These are phyloP conservation scores for Penicillium turbatum DNA, from an alignment of 495 filamentous ascomycete species.

Conservation along the genomic window DNA sequence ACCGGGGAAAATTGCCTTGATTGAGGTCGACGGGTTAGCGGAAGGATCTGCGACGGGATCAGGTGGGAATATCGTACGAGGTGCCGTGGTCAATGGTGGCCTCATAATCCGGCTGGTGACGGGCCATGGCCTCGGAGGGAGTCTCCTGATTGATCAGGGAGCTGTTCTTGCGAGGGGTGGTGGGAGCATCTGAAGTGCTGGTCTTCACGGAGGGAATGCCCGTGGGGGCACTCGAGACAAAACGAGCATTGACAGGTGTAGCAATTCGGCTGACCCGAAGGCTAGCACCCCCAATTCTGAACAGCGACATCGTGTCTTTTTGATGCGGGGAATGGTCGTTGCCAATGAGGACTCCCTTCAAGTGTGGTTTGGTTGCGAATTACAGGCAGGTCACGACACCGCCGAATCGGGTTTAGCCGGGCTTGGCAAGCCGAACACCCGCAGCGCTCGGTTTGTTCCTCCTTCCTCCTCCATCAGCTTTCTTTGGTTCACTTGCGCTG, in stretches of 20 bases:
- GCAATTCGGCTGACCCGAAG: conserved; percentile 33
- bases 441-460: conserved; percentile 28
- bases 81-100: conserved; percentile 73
- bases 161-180: conserved; percentile 33
- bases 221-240: conserved; percentile 28
- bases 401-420: conserved; percentile 41
- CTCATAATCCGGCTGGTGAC: conserved; percentile 75
- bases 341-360: conserved; percentile 18
- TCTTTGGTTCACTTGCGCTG: conserved; percentile 34
- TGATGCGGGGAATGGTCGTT: conserved; percentile 20
- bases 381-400: conserved; percentile 36
- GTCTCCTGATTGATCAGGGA: conserved; percentile 52
- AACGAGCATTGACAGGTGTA: conserved; percentile 36
- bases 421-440: conserved; percentile 41
- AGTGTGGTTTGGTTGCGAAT: conserved; percentile 38
- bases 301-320: conserved; percentile 41
- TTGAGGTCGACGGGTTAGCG: conserved; percentile 20
- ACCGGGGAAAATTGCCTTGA: conserved; percentile 80
- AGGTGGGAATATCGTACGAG: conserved; percentile 54
- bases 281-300: conserved; percentile 40
- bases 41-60: conserved; percentile 2
- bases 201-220: conserved; percentile 34
- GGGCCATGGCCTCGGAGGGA: conserved; percentile 46
- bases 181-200: conserved; percentile 40
- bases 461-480: conserved; percentile 35